phyloP scores from a whole-genome alignment of 805 yeast genomes.

The Wickerhamiella domercqiae region DNA sequence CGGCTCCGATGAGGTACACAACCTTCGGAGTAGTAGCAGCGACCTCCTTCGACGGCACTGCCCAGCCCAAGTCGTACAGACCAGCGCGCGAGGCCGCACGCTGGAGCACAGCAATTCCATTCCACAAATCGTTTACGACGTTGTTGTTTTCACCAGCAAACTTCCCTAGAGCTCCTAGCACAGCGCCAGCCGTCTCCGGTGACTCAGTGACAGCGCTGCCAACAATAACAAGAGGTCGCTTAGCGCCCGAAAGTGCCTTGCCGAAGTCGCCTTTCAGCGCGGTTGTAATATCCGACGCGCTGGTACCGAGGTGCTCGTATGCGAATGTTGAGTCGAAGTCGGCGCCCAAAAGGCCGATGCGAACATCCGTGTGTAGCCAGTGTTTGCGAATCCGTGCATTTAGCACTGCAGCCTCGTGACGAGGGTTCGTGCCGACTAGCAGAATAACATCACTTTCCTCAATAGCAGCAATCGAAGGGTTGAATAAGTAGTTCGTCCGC shows the following conservation, averaged over 20 bases:
- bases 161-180: slow-evolving; percentile 30
- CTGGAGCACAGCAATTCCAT: slow-evolving; percentile 64
- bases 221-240: slow-evolving; percentile 60
- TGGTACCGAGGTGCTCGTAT: slow-evolving; percentile 45
- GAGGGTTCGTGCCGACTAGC: slow-evolving; percentile 73
- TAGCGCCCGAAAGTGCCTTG: slow-evolving; percentile 46
- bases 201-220: slow-evolving; percentile 71
- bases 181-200: slow-evolving; percentile 33
- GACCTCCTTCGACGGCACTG: slow-evolving; percentile 33
- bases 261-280: slow-evolving; percentile 61
- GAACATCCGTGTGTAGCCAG: slow-evolving; percentile 58
- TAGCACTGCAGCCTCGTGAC: slow-evolving; percentile 80
- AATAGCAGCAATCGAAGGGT: slow-evolving; percentile 62
- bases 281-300: slow-evolving; percentile 37
- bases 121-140: slow-evolving; percentile 62
- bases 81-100: slow-evolving; percentile 82
- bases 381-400: slow-evolving; percentile 70
- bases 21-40: slow-evolving; percentile 46
- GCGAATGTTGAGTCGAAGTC: slow-evolving; percentile 64
- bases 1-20: slow-evolving; percentile 71
- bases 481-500: slow-evolving; percentile 67
- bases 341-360: slow-evolving; percentile 57
- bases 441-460: slow-evolving; percentile 73
- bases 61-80: slow-evolving; percentile 73
- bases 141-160: slow-evolving; percentile 42